Conservation (phyloP, 148 eudicot genomes). For the Vaccinium macrocarpon region DNA sequence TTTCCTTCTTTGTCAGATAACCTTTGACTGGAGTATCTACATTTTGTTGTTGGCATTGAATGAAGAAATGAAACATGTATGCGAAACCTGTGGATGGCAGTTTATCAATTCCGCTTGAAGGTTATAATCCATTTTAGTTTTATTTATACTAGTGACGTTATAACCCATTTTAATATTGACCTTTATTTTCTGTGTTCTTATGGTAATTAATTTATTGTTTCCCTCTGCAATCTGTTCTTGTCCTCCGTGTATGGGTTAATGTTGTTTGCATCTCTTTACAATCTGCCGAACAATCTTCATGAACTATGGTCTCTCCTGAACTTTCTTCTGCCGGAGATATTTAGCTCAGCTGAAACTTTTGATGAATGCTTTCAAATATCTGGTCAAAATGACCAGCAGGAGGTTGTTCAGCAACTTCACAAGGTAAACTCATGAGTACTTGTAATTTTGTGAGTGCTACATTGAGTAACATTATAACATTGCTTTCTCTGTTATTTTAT, state of each 20-base stretch:
- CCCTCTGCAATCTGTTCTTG: neutral
- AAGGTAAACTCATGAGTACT: slow-evolving; percentile 45
- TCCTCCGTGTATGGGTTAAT: neutral
- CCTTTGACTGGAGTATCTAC: neutral
- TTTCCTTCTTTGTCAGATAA: neutral
- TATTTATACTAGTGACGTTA: too few species aligned
- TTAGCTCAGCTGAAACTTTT: slow-evolving; percentile 96
- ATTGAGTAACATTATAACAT: neutral
- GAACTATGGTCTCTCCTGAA: slow-evolving; percentile 97
- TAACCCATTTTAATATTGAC: neutral
- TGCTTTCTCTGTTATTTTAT: slow-evolving; percentile 10
- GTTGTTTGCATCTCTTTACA: slow-evolving; percentile 15
- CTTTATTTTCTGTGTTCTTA: slow-evolving; percentile 8
- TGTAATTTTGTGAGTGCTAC: neutral
- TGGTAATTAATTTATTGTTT: neutral
- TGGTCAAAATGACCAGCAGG: slow-evolving; percentile 95
- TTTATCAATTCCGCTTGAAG: neutral
- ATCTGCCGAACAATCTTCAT: slow-evolving; percentile 92
- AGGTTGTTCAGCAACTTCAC: slow-evolving; percentile 96
- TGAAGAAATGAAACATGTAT: neutral
- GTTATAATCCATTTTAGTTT: neutral
- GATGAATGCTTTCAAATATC: slow-evolving; percentile 99
- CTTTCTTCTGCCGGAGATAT: slow-evolving; percentile 94
- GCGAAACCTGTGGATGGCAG: neutral
- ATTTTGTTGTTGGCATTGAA: neutral